A percentile compares a stretch with the other conserved stretches of the same genome.
Conservation (phyloP, 495 filamentous ascomycete genomes). For the Pyronema omphalodes region DNA sequence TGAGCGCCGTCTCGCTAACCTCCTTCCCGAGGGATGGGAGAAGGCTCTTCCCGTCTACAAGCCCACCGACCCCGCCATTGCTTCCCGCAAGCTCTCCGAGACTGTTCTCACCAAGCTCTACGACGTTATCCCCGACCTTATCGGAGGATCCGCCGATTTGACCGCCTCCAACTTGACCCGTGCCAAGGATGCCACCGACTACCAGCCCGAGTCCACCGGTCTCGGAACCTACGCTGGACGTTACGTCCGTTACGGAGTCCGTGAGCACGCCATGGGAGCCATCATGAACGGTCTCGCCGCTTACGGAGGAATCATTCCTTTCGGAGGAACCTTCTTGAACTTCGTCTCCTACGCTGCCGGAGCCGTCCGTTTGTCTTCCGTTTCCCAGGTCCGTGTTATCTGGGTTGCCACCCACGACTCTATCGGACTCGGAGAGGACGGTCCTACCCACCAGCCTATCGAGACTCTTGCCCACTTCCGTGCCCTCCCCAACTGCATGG, state of each 20-base stretch:
- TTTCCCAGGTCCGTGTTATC: slow-evolving; percentile 82
- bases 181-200: slow-evolving; percentile 93
- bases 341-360: slow-evolving; percentile 98
- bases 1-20: slow-evolving; percentile 55
- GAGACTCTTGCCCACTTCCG: slow-evolving; percentile 99
- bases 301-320: slow-evolving; percentile 89
- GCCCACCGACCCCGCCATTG: slow-evolving; percentile 62
- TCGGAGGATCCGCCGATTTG: slow-evolving; percentile 93
- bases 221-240: slow-evolving; percentile 80
- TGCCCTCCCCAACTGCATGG: slow-evolving; percentile 98
- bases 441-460: slow-evolving; percentile 96
- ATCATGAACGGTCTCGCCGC: slow-evolving; percentile 95
- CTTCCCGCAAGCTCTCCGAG: slow-evolving; percentile 91
- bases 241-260: slow-evolving; percentile 93
- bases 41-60: slow-evolving; percentile 85
- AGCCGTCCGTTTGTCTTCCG: slow-evolving; percentile 78
- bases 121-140: slow-evolving; percentile 64
- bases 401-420: slow-evolving; percentile 98
- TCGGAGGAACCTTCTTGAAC: slow-evolving; percentile 95
- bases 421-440: slow-evolving; percentile 97
- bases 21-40: slow-evolving; percentile 94
- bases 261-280: slow-evolving; percentile 93
- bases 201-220: slow-evolving; percentile 72
- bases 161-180: slow-evolving; percentile 97
- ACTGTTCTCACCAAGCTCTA: slow-evolving; percentile 78